These are phyloP conservation scores for Lasiodiplodia sp. DNA, from an alignment of 2,329 filamentous ascomycete species.

Conservation along the genomic window DNA sequence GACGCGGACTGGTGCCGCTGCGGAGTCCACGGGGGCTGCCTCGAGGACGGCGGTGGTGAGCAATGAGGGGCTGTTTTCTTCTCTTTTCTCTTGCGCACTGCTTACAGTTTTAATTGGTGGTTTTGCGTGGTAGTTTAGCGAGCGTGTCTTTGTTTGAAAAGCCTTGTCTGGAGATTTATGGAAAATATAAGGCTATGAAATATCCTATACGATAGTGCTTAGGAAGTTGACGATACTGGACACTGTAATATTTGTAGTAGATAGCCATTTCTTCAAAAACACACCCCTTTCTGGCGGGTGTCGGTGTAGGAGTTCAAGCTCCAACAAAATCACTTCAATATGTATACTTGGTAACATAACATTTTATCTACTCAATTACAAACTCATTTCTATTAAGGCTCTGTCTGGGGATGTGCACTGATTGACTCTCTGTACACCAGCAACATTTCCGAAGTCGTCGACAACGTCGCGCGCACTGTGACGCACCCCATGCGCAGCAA, in stretches of 20 bases:
- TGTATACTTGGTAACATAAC: no score
- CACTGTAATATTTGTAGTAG: neutral
- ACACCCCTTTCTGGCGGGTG: neutral
- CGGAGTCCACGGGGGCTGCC: neutral
- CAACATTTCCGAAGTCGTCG: no score
- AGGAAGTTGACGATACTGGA: neutral
- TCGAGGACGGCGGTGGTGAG: neutral
- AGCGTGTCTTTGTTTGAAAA: neutral
- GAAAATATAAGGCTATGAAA: neutral
- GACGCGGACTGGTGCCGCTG: neutral
- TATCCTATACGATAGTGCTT: neutral
- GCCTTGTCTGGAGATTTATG: neutral
- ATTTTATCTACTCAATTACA: no score
- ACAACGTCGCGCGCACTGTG: no score
- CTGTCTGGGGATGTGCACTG: no score
- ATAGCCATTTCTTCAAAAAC: neutral
- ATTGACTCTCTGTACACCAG: no score
- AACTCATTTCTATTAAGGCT: no score
- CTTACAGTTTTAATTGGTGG: neutral
- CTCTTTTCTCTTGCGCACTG: neutral
- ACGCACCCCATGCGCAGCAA: no score
- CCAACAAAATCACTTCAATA: no score
- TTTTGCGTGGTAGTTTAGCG: neutral
- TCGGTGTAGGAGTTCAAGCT: neutral
- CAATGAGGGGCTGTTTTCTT: neutral